Evolutionary conservation across 306 rosid species (phyloP).

Genomic region (Luffa acutangula): DNA sequence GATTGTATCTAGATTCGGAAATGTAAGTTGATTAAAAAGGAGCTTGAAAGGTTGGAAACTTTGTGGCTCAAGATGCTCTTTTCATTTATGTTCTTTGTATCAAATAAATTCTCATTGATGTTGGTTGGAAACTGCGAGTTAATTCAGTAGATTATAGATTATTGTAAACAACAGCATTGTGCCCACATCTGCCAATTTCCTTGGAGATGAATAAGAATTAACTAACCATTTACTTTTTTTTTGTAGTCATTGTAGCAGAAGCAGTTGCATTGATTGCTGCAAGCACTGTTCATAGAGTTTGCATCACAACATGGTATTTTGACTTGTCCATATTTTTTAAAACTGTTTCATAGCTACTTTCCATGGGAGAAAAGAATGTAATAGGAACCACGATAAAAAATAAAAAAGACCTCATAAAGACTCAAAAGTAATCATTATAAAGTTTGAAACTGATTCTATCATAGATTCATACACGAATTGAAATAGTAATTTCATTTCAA

Average conservation of each 20-base stretch:
- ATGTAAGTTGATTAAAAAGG: neutral
- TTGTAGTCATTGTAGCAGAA: constrained; percentile 67
- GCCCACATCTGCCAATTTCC: neutral
- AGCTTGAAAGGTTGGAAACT: neutral
- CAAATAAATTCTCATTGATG: neutral
- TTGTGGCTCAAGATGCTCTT: neutral
- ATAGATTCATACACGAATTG: neutral
- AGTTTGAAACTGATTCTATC: neutral
- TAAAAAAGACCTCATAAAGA: neutral
- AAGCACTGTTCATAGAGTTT: constrained; percentile 82
- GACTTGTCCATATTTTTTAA: neutral
- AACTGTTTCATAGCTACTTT: neutral
- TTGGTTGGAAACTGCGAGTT: neutral
- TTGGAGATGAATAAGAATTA: neutral
- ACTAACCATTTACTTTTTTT: neutral
- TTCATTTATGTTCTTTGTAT: neutral
- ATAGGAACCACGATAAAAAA: neutral
- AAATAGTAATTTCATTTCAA: neutral
- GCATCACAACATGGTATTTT: constrained; percentile 80
- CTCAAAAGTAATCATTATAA: neutral
- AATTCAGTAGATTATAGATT: neutral
- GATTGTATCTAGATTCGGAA: neutral
- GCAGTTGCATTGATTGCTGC: constrained; percentile 82
- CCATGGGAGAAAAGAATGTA: neutral
- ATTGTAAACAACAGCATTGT: neutral